Evolutionary conservation across 768 basidiomycete species (phyloP).

Genomic region (Suillus variegatus): DNA sequence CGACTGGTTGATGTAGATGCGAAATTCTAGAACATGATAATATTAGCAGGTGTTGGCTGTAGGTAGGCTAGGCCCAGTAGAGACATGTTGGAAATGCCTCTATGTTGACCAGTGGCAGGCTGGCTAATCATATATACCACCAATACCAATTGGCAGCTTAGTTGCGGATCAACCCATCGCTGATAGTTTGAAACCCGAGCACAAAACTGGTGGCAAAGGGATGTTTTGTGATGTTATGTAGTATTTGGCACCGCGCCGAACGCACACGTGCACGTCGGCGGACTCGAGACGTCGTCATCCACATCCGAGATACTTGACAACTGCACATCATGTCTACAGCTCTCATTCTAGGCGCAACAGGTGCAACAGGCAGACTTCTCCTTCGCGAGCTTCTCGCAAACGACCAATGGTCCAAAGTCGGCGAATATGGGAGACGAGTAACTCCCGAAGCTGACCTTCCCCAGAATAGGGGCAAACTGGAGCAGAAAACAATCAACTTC

Average conservation of each 20-base stretch:
- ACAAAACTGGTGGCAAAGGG: neutral
- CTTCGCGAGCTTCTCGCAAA: slow-evolving; percentile 63
- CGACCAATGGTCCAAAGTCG: slow-evolving; percentile 55
- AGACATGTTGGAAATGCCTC: too few relatives aligned
- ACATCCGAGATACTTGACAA: neutral
- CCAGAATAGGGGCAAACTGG: slow-evolving; percentile 52
- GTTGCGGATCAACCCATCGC: too few relatives aligned
- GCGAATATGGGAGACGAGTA: slow-evolving; percentile 69
- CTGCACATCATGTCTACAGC: slow-evolving; percentile 33
- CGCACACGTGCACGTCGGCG: neutral
- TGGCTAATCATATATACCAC: too few relatives aligned
- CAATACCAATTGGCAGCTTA: too few relatives aligned
- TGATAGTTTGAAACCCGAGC: too few relatives aligned
- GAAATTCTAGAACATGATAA: neutral
- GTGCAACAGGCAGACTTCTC: slow-evolving; percentile 62
- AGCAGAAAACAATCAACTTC: slow-evolving; percentile 68
- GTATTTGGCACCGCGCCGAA: neutral
- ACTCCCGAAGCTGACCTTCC: slow-evolving; percentile 46
- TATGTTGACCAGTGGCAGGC: too few relatives aligned
- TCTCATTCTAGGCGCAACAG: slow-evolving; percentile 77
- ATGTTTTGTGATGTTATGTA: neutral
- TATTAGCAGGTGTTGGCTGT: neutral
- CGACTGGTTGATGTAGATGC: neutral
- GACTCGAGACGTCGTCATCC: too few relatives aligned
- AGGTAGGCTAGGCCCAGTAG: neutral